phyloP scores from a whole-genome alignment of 306 rosid genomes.

The Acacia melanoxylon region DNA sequence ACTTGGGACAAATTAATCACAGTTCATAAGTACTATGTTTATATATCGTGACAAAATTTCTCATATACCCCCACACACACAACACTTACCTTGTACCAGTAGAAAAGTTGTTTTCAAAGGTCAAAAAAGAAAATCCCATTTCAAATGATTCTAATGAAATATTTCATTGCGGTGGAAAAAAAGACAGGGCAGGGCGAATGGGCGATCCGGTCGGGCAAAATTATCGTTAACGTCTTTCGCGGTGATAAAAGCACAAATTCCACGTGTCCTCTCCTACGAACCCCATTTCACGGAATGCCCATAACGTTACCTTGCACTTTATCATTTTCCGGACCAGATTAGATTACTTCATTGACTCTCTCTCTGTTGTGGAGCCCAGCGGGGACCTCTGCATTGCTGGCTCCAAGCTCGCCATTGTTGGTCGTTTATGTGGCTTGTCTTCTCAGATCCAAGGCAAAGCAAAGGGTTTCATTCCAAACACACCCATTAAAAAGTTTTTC shows the following conservation, averaged over 20 bases:
- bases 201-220: neutral
- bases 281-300: conserved; percentile 41
- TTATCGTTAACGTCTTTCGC: neutral
- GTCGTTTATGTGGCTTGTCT: conserved; percentile 63
- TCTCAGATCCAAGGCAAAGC: conserved; percentile 20
- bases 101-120: too few species aligned
- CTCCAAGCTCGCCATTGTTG: conserved; percentile 67
- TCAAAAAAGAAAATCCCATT: too few species aligned
- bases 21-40: too few species aligned
- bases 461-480: conserved; percentile 23
- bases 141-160: neutral
- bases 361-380: conserved; percentile 48
- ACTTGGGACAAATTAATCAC: too few species aligned
- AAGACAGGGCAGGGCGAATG: neutral
- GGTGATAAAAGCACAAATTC: conserved; percentile 11
- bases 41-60: too few species aligned
- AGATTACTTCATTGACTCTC: conserved; percentile 46
- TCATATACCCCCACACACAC: too few species aligned
- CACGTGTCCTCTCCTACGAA: conserved; percentile 45
- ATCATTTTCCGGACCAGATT: conserved; percentile 29
- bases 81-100: too few species aligned
- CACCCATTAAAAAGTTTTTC: neutral
- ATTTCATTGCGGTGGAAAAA: neutral
- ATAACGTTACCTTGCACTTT: conserved; percentile 14
- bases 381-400: conserved; percentile 71